Evolutionary conservation across 371 early-diverging fungal genomes (phyloP).

Genomic region (Encephalitozoon intestinalis): DNA sequence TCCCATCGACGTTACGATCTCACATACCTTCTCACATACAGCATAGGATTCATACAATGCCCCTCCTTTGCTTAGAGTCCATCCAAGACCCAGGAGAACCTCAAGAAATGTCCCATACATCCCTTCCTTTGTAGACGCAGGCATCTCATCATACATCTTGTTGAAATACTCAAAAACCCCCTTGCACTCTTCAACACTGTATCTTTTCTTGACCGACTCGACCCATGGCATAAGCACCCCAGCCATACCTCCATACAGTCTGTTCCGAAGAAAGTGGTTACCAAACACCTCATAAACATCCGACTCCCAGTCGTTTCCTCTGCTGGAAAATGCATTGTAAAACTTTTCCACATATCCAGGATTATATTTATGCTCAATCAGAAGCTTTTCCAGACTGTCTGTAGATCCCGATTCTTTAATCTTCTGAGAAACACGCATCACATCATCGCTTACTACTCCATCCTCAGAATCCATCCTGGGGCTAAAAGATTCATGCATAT

Average conservation of each 20-base stretch:
- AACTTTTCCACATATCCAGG: background rate
- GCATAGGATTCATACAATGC: background rate
- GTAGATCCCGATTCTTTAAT: background rate
- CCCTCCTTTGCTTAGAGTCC: background rate
- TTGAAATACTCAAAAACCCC: background rate
- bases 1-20: background rate
- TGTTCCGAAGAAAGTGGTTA: background rate
- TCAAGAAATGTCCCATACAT: background rate
- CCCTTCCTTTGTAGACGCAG: background rate
- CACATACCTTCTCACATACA: background rate
- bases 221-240: background rate
- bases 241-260: background rate
- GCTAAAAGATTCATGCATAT: background rate
- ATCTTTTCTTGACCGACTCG: background rate
- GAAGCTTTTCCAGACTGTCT: background rate
- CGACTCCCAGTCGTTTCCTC: background rate
- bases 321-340: background rate
- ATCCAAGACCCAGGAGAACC: background rate
- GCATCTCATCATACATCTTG: background rate
- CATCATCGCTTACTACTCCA: background rate
- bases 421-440: background rate
- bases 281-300: background rate
- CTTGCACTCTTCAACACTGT: background rate
- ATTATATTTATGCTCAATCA: background rate
- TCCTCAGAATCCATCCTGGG: background rate